Evolutionary conservation across 805 yeast genomes (phyloP).

Genomic region (Wickerhamia fluorescens): DNA sequence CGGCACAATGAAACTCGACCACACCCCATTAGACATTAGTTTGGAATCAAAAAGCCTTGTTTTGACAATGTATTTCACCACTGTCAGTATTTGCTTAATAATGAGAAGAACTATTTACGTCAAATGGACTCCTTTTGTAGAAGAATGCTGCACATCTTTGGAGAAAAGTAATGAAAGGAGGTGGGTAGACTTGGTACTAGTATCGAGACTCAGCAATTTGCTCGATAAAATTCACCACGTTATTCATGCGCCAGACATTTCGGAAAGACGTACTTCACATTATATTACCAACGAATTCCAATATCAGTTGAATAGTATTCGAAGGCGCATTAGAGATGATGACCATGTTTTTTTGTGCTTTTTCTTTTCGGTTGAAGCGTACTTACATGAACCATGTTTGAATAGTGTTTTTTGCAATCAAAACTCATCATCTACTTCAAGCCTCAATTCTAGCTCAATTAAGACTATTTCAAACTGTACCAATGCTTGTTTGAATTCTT

Average conservation of each 20-base stretch:
- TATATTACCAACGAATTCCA: constrained; percentile 46
- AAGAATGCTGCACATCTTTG: constrained; percentile 49
- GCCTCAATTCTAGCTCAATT: constrained; percentile 23
- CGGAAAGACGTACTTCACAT: constrained; percentile 19
- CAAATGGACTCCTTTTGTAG: constrained; percentile 59
- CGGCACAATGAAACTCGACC: constrained; percentile 6
- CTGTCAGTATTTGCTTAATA: constrained; percentile 59
- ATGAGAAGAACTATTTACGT: constrained; percentile 56
- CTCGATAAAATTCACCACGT: constrained; percentile 55
- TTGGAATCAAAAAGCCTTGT: constrained; percentile 46
- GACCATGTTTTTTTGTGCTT: constrained; percentile 42
- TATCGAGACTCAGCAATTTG: constrained; percentile 51
- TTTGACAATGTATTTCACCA: constrained; percentile 51
- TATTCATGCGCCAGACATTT: constrained; percentile 34
- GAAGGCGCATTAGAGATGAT: constrained; percentile 27
- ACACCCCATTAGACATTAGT: constrained; percentile 9
- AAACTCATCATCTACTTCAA: constrained; percentile 8
- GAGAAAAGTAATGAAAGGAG: constrained; percentile 26
- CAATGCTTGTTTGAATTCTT: constrained; percentile 44
- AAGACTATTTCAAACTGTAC: constrained; percentile 45
- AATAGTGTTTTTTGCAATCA: constrained; percentile 14
- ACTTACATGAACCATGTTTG: constrained; percentile 49
- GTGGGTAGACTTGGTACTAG: constrained; percentile 43
- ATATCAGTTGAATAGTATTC: constrained; percentile 34
- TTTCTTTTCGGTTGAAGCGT: constrained; percentile 59